A percentile compares a stretch with the other conserved stretches of the same genome.
Evolutionary conservation across 768 basidiomycete genomes (phyloP).

Genomic region (Boletus vermiculosoides): DNA sequence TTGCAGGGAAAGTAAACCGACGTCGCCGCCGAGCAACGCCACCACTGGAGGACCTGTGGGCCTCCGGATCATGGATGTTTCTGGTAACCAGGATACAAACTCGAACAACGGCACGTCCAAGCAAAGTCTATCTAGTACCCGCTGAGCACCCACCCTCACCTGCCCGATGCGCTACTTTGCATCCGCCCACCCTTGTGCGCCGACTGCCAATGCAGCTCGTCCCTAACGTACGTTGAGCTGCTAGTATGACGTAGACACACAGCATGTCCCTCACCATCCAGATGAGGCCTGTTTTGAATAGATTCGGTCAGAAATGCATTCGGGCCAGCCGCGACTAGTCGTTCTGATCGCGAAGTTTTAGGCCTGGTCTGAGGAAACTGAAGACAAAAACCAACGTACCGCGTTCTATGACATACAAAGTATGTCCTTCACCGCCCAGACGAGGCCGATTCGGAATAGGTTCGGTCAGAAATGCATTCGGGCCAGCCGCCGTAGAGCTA

Average conservation of each 20-base stretch:
- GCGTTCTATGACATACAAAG: background rate
- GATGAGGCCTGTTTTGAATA: background rate
- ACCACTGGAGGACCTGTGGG: background rate
- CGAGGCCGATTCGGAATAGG: background rate
- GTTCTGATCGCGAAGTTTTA: background rate
- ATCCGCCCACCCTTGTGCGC: background rate
- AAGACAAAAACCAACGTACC: background rate
- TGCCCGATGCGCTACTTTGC: background rate
- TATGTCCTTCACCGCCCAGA: background rate
- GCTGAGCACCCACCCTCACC: conserved; percentile 6
- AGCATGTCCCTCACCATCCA: background rate
- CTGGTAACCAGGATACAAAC: background rate
- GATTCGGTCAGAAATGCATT: background rate
- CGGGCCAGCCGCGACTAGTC: background rate
- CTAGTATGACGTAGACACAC: too few species aligned
- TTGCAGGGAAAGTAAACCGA: background rate
- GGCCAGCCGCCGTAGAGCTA: background rate
- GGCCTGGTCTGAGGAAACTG: background rate
- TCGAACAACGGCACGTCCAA: background rate
- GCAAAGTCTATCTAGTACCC: background rate
- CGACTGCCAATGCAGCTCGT: conserved; percentile 15
- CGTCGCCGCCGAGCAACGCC: conserved; percentile 5
- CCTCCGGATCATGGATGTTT: conserved; percentile 9
- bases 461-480: background rate
- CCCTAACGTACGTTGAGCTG: background rate